Base-by-base conservation (phyloP, 78 protist genomes). In the Dictyostelium discoideum region DNA sequence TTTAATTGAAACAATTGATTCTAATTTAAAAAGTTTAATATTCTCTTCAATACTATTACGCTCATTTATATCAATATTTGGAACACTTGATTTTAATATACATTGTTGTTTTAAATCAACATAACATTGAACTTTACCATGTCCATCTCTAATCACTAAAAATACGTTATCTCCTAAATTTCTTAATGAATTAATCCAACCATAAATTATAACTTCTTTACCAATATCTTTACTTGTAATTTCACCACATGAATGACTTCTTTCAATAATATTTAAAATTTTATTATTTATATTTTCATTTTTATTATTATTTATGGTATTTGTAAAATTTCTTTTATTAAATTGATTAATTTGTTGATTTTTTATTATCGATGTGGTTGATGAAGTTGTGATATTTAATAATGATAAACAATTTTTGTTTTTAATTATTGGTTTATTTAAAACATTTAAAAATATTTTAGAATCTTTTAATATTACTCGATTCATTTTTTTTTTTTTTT, bases 171-270 rank as follows among this genome's bases (percentile, higher is more conserved):
- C 94, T 20, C 87, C 94, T 18, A 81, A 11, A 39, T 69, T 81
- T 65, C 94, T 54, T 16, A 89, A 18, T n/a, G 94, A 89, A 32
- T 26, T 63, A 18, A 89, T 57, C 94, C 94, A 89, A 44, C 94
- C 94, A 81, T 89, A 63, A 13, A 89, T 44, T 13, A 81, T 16
- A 10, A 89, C 87, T 16, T 50, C 54, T 69, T 79, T 39, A 32
- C 83, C 87, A 18, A 89, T 84, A 81, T 89, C 94, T 29, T 69
- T 81, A 5, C n/a, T 46, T 11, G 37, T 48, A 18, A 89, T 26
- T 44, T 89, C 76, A 22, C 94, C 94, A 81, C 94, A 89, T 44
- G 86, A 67, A 80, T 89, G 86, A 80, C 83, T 74, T 86, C 92
- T 69, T 69, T 79, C 87, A 65, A n/a, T 65, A 26, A 84, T 65